Conservation (phyloP, 2,329 filamentous ascomycete species). For the Trichophyton benhamiae region DNA sequence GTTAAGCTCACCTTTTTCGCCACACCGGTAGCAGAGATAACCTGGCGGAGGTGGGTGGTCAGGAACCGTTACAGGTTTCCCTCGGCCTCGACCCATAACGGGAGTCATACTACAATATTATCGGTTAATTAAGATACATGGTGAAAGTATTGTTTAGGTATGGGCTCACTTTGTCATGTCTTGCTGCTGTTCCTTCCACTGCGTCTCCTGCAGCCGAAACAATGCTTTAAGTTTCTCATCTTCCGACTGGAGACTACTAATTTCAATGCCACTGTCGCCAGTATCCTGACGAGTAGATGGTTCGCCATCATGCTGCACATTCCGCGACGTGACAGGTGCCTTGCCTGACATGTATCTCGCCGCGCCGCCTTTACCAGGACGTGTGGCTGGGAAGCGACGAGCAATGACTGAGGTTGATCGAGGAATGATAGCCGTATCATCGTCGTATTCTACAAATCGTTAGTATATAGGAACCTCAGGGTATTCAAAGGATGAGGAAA, state of each 20-base stretch:
- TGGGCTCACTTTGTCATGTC: conserved; percentile 65
- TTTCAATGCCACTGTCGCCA: conserved; percentile 44
- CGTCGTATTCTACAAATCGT: conserved; percentile 66
- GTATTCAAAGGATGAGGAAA: conserved; percentile 9
- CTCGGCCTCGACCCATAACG: conserved; percentile 28
- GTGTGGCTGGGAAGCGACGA: conserved; percentile 67
- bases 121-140: not conserved
- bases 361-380: conserved; percentile 77
- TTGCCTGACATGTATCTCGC: conserved; percentile 93
- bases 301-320: conserved; percentile 53
- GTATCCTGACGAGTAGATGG: conserved; percentile 26
- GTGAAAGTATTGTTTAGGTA: not conserved
- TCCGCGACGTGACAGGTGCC: conserved; percentile 81
- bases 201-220: conserved; percentile 76
- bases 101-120: conserved; percentile 31
- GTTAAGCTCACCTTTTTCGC: conserved; percentile 57
- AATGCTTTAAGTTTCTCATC: conserved; percentile 89
- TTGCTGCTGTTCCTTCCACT: conserved; percentile 88
- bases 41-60: conserved; percentile 87
- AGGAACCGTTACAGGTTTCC: conserved; percentile 54
- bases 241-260: conserved; percentile 74
- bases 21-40: conserved; percentile 93
- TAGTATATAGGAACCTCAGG: not conserved
- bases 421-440: conserved; percentile 94
- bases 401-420: conserved; percentile 90